A percentile compares a stretch with the other conserved stretches of the same genome.
phyloP scores from a whole-genome alignment of 2,329 filamentous ascomycete genomes.

The Dactylonectria macrodidyma region DNA sequence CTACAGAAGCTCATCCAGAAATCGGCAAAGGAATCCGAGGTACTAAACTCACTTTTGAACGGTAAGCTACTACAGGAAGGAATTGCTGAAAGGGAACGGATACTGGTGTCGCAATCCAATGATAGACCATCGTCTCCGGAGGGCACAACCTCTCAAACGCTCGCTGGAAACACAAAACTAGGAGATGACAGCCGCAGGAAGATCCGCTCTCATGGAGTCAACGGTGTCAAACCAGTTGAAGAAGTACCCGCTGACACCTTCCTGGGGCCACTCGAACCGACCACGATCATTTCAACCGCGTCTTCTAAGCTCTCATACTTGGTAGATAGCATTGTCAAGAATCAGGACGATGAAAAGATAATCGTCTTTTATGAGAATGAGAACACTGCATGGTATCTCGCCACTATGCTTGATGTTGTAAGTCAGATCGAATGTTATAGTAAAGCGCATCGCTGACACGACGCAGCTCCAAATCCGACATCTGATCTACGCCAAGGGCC shows the following conservation, averaged over 20 bases:
- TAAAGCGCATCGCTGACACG: constrained; percentile 23
- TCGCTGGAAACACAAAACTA: constrained; percentile 61
- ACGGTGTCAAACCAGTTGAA: constrained; percentile 40
- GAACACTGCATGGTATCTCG: constrained; percentile 88
- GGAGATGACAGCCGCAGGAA: constrained; percentile 56
- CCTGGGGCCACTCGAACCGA: constrained; percentile 67
- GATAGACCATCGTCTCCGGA: constrained; percentile 31
- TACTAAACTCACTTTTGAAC: constrained; percentile 64
- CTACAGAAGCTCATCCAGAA: constrained; percentile 68
- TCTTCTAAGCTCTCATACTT: constrained; percentile 93
- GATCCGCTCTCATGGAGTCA: constrained; percentile 50
- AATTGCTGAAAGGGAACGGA: constrained; percentile 53
- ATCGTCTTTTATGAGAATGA: constrained; percentile 94
- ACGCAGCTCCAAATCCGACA: constrained; percentile 69
- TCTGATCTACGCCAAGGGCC: constrained; percentile 77
- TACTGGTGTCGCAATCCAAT: constrained; percentile 31
- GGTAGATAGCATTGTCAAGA: constrained; percentile 77
- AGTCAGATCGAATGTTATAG: constrained; percentile 41
- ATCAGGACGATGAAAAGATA: constrained; percentile 85
- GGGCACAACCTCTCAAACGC: constrained; percentile 41
- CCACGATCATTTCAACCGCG: constrained; percentile 81
- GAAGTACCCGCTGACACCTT: constrained; percentile 43
- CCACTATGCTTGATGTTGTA: constrained; percentile 83
- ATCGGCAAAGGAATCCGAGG: constrained; percentile 59
- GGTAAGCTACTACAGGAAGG: constrained; percentile 61